Percentiles rank a stretch among this genome's conserved stretches.
Conservation (phyloP, 2,329 filamentous ascomycete species). For the Neopestalotiopsis sp. region DNA sequence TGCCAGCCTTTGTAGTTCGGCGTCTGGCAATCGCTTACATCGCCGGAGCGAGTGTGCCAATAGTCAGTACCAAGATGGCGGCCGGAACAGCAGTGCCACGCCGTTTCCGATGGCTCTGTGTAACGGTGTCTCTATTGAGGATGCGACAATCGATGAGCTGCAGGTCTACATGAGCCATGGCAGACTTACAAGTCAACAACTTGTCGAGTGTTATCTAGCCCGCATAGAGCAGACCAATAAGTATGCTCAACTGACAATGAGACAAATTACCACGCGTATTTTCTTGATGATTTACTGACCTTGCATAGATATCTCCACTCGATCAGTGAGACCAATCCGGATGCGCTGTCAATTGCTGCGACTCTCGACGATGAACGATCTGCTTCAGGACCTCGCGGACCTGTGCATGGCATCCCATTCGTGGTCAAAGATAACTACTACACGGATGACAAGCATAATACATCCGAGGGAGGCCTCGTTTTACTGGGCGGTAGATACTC, state of each 20-base stretch:
- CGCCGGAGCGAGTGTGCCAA: not conserved
- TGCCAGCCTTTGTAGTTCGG: not conserved
- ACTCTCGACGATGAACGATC: not conserved
- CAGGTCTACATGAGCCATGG: not conserved
- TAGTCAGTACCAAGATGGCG: not conserved
- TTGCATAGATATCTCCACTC: not conserved
- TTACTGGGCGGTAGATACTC: not conserved
- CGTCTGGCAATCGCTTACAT: not conserved
- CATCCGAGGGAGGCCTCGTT: constrained; percentile 2
- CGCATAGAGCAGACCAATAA: not conserved
- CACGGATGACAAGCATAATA: constrained; percentile 10
- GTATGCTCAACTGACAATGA: not conserved
- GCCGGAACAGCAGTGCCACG: not conserved
- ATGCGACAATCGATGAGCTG: not conserved
- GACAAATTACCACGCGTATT: too few species aligned
- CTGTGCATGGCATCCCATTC: constrained; percentile 10
- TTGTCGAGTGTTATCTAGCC: not conserved
- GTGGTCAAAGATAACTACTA: constrained; percentile 11
- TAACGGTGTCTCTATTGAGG: not conserved
- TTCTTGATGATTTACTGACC: not conserved
- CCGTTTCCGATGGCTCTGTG: not conserved
- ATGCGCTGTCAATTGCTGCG: not conserved
- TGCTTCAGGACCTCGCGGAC: not conserved
- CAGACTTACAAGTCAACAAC: not conserved
- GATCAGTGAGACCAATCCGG: not conserved